Percentiles rank a stretch among this genome's conserved stretches.
These are phyloP conservation scores for Astrephomene gubernaculifera DNA, from an alignment of 139 green algal genomes.

Conservation along the genomic window DNA sequence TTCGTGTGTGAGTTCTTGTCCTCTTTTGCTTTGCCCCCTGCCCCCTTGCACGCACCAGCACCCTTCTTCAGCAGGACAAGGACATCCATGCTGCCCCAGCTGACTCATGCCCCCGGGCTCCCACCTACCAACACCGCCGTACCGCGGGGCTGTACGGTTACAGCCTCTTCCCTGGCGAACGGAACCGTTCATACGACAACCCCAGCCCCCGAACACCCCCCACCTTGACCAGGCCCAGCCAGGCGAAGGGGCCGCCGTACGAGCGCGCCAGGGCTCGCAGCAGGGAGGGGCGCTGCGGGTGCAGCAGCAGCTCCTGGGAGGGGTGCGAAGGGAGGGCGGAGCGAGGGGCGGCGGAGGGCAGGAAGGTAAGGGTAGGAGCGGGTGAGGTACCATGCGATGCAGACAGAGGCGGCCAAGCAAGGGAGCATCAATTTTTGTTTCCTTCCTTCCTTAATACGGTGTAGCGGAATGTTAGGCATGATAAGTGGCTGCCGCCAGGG, in stretches of 20 bases:
- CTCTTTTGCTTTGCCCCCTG: background rate
- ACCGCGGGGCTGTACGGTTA: background rate
- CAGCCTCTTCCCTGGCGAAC: background rate
- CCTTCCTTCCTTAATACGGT: too few species aligned
- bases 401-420: too few species aligned
- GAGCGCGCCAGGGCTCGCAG: slow-evolving; percentile 56
- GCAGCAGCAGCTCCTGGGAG: slow-evolving; percentile 21
- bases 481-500: too few species aligned
- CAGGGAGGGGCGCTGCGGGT: slow-evolving; percentile 50
- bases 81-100: background rate
- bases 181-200: background rate
- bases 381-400: background rate
- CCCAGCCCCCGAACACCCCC: background rate
- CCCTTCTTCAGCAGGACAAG: background rate
- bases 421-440: too few species aligned
- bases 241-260: slow-evolving; percentile 62
- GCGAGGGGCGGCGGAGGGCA: too few species aligned
- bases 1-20: background rate
- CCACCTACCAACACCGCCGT: background rate
- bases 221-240: slow-evolving; percentile 69
- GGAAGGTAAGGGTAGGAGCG: background rate
- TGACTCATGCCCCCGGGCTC: too few species aligned
- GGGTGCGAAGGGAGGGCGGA: background rate
- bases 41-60: background rate
- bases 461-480: too few species aligned